phyloP scores from a whole-genome alignment of 306 rosid genomes.

The Senna siamea region DNA sequence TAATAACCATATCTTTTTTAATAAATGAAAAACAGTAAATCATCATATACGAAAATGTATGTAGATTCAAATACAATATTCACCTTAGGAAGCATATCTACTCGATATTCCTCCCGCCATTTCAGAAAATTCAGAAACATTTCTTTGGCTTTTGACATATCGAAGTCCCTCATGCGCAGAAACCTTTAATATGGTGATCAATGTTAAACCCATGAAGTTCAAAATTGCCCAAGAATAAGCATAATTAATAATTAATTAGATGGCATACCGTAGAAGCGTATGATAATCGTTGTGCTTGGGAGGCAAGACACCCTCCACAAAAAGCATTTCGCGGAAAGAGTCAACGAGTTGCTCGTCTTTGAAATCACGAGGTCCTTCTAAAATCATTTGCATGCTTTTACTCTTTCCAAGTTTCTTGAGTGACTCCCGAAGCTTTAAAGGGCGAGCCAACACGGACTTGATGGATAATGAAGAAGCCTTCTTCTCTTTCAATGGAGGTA shows the following conservation, averaged over 20 bases:
- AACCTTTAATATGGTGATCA: constrained; percentile 51
- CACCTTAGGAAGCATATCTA: constrained; percentile 70
- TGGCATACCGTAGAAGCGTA: constrained; percentile 72
- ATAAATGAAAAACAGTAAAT: neutral
- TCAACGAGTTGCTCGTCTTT: constrained; percentile 65
- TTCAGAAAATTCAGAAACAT: constrained; percentile 71
- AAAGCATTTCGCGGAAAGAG: constrained; percentile 63
- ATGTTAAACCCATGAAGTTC: neutral
- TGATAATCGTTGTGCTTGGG: constrained; percentile 79
- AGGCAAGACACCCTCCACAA: constrained; percentile 55
- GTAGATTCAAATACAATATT: constrained; percentile 25
- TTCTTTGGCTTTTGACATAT: constrained; percentile 65
- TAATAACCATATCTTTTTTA: no score
- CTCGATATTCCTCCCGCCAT: constrained; percentile 78
- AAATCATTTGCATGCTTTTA: constrained; percentile 50
- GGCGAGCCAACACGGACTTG: constrained; percentile 50
- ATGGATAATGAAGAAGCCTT: constrained; percentile 37
- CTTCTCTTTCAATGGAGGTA: constrained; percentile 31
- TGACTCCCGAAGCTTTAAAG: constrained; percentile 39
- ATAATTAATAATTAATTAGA: neutral
- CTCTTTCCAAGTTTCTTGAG: constrained; percentile 53
- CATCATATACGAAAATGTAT: neutral
- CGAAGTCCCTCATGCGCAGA: constrained; percentile 89
- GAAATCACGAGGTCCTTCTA: constrained; percentile 73
- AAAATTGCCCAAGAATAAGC: neutral